Evolutionary conservation across 2,329 filamentous ascomycete species (phyloP), one percentile per base, ranked within the genome.

Genomic region (Ophiostoma perfectum): DNA sequence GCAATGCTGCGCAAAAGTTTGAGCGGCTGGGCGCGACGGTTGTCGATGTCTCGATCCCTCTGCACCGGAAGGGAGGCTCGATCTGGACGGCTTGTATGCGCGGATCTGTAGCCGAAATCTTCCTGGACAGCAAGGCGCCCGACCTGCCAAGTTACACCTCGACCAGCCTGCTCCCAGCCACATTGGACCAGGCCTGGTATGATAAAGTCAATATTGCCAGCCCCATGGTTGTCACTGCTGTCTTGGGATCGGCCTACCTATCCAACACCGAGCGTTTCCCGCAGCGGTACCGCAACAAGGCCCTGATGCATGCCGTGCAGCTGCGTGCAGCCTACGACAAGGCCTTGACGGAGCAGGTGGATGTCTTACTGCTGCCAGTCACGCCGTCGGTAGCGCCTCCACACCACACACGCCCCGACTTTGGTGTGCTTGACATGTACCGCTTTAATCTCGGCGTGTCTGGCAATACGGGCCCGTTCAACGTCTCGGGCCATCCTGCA

Each of bases 401-500:
- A 4, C 80, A 82, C 72, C 78, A 78, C 6, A 74, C 75, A 18
- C 45, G 42, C 11, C 72, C 73, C 6, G 71, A 73, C 2, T 74
- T 74, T 63, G 73, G 71, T 42, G 75, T 80, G 3, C 75, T 76
- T 70, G 79, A 80, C 14, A 80, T 81, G 72, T 76, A 80, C 67
- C 77, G 77, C 65, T 75, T 78, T 5, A 78, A 80, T 1, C 78
- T 84, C 52, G 81, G 81, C 2, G 77, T 80, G 9, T 80, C 78
- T 8, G 75, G 78, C 69, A 83, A 81, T 67, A 80, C 81, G 0
- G 78, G 77, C 44, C 78, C 79, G 3, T 84, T 84, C 72, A 83
- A 84, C 74, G 73, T 80, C 4, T 83, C 81, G 1, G 82, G 82
- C 0, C 82, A 84, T 74, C 82, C 81, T 3, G 82, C 78, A 0